Conservation (phyloP, 306 rosid species). For the Cotoneaster glaucophyllus region DNA sequence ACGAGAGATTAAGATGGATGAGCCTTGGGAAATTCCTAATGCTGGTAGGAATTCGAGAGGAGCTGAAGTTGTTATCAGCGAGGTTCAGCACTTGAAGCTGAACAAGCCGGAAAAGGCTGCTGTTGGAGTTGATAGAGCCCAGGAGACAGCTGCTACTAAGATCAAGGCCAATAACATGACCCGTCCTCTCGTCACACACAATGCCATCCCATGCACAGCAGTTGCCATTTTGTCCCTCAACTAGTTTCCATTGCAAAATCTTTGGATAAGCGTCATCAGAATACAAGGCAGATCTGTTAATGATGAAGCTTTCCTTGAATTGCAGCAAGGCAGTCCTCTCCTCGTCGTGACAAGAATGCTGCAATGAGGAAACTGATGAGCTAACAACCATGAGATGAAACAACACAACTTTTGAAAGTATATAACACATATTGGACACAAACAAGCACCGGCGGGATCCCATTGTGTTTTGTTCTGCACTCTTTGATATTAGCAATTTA, state of each 20-base stretch:
- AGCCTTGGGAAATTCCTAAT: neutral
- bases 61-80: neutral
- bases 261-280: too few species aligned
- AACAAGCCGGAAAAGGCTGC: neutral
- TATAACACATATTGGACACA: too few species aligned
- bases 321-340: constrained; percentile 4
- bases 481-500: too few species aligned
- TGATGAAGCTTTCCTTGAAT: neutral
- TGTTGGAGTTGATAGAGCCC: neutral
- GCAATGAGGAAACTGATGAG: neutral
- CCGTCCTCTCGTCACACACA: neutral
- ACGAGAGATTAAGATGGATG: neutral
- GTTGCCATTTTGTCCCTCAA: neutral
- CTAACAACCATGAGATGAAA: neutral
- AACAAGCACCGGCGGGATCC: too few species aligned
- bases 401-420: neutral
- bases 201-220: constrained; percentile 10
- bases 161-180: neutral
- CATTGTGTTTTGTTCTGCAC: too few species aligned
- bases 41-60: constrained; percentile 1
- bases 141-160: neutral
- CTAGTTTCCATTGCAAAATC: neutral
- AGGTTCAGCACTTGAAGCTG: neutral
- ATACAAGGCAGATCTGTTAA: neutral
- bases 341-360: neutral